Evolutionary conservation across 306 rosid species (phyloP), one percentile per base, ranked within the genome.

Genomic region (Pyrus bretschneideri): DNA sequence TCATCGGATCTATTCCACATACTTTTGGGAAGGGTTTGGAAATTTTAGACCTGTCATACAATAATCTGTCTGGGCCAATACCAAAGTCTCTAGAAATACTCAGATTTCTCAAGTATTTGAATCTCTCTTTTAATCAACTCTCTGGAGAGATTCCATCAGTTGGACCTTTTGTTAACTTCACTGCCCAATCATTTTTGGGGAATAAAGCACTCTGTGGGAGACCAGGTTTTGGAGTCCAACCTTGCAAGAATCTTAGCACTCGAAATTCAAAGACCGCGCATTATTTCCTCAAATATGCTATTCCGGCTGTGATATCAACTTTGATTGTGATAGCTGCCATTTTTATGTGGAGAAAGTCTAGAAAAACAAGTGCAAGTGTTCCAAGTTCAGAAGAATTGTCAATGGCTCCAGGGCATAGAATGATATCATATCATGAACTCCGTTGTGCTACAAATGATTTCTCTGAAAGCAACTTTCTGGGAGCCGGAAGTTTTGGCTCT

Each of bases 361-460:
- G 19, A 6, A 54, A 54, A 17, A 54, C 10, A 54, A 54, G 21
- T 54, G 59, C 59, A 17, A n/a, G 59, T 9, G 9, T 54, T 54
- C 59, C 63, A n/a, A n/a, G 29, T 22, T 22, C 29, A 58, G 63
- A 12, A 8, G 29, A 58, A 7, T 22, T 9, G 14, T 71, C 35
- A 29, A n/a, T 3, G 29, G 49, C 33, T 11, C 35, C 60, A 15
- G 71, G 65, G 31, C 55, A 70, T 79, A 54, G 33, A 40, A 81
- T 68, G 46, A 71, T 67, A 35, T 61, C 84, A 14, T 54, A 81
- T 40, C 68, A 51, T 4, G 82, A 81, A 40, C 66, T 82, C 44
- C 70, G 51, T 10, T 12, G 11, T 35, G 82, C 86, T 44, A 82
- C 86, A 13, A 19, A 74, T 30, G 52, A 64, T 3, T 74, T 78